Percentiles rank a stretch among this genome's conserved stretches.
These are phyloP conservation scores for Carallia pectinifolia DNA, from an alignment of 345 rosid species.

Conservation along the genomic window DNA sequence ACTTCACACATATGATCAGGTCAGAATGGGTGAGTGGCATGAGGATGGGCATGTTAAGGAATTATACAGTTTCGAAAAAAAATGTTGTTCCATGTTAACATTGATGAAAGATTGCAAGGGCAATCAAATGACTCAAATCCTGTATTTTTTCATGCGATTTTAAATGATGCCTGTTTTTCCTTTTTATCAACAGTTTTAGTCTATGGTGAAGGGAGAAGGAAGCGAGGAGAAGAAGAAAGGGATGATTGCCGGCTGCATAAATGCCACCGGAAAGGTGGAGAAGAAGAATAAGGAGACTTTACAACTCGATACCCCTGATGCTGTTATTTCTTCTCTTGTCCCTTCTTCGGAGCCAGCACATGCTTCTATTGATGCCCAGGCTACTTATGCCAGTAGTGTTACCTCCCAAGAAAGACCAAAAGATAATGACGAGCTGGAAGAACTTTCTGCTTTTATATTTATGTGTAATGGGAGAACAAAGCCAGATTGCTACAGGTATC, in stretches of 20 bases:
- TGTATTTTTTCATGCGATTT: neutral
- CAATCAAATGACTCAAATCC: no score
- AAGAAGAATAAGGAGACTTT: neutral
- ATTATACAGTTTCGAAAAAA: no score
- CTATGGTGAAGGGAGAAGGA: neutral
- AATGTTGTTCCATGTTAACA: no score
- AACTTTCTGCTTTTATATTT: constrained; percentile 49
- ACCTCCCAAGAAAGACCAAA: constrained; percentile 1
- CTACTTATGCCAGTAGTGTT: constrained; percentile 11
- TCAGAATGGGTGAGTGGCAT: no score
- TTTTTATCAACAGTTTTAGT: neutral
- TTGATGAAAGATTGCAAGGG: no score
- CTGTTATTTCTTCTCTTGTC: neutral
- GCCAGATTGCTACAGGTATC: constrained; percentile 41
- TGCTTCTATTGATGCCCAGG: constrained; percentile 3
- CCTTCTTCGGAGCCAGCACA: constrained; percentile 1
- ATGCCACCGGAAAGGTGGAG: neutral
- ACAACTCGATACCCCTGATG: no score
- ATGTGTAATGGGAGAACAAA: constrained; percentile 50
- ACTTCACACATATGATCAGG: no score
- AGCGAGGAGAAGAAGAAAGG: neutral
- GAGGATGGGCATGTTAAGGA: no score
- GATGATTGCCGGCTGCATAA: neutral
- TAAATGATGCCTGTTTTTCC: neutral
- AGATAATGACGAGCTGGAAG: neutral